These are phyloP conservation scores for Picocystis sp. DNA, from an alignment of 163 green algal genomes.

Conservation along the genomic window DNA sequence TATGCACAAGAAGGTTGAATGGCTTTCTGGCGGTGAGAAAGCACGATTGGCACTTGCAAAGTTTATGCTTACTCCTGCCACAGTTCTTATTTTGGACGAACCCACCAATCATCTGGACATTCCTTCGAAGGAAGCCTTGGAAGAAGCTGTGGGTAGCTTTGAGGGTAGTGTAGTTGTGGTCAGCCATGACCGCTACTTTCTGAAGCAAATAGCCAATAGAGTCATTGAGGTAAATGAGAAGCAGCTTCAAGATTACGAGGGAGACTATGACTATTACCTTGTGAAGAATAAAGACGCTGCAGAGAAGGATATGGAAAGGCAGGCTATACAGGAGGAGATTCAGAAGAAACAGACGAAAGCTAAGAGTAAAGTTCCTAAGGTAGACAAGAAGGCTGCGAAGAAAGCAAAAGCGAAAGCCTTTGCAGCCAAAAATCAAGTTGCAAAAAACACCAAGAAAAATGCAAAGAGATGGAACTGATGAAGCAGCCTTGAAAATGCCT, in stretches of 20 bases:
- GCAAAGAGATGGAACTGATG: constrained; percentile 29
- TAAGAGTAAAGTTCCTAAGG: constrained; percentile 67
- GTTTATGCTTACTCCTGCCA: constrained; percentile 86
- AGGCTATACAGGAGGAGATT: constrained; percentile 37
- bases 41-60: constrained; percentile 90
- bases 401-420: constrained; percentile 93
- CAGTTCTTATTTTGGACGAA: constrained; percentile 50
- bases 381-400: constrained; percentile 70
- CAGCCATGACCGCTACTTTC: constrained; percentile 95
- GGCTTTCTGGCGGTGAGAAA: constrained; percentile 69
- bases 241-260: constrained; percentile 40
- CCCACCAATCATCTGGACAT: constrained; percentile 88
- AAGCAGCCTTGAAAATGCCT: no score
- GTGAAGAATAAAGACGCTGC: constrained; percentile 60
- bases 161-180: constrained; percentile 84
- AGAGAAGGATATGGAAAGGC: constrained; percentile 59
- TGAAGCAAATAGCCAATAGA: constrained; percentile 72
- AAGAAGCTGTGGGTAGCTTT: constrained; percentile 70
- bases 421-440: constrained; percentile 16
- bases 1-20: constrained; percentile 81
- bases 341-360: constrained; percentile 61
- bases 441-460: constrained; percentile 27
- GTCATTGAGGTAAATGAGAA: constrained; percentile 56
- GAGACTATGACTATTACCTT: constrained; percentile 72
- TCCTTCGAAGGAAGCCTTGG: constrained; percentile 79